Base-by-base conservation (phyloP, 495 filamentous ascomycete genomes). In the Aspergillus heteromorphus region DNA sequence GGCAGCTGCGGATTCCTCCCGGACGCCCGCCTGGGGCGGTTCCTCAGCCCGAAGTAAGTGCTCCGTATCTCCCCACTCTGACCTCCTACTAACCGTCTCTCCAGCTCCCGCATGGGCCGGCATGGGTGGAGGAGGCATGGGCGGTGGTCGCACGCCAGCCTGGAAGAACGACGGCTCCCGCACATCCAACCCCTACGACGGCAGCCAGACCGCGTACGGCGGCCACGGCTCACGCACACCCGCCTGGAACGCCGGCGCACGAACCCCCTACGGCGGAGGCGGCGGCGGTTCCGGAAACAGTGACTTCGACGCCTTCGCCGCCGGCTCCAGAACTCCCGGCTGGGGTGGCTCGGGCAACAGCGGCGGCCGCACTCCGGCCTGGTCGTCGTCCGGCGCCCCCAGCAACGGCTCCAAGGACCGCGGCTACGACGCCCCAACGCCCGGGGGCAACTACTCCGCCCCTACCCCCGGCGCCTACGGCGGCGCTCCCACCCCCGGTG, bases 171-270 rank as follows among this genome's bases (percentile, higher is more conserved):
- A 86, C 57, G 83, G 83, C 45, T 87, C 80, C 6, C 83, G 82
- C 53, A 91, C 87, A n/a, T 81, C 83, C 19, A 89, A 89, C 51
- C 83, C 86, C 2, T 89, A 90, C 64, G 89, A 92, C 63, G 91
- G 90, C 47, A 87, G 74, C 61, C 83, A 88, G 30, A 93, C 87
- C 9, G 80, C 73, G 54, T 92, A 80, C 77, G 83, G 57, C 63
- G 54, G 53, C 31, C 36, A 52, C 41, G 67, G 72, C 20, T 75
- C 73, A 50, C 73, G 79, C 41, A 81, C 78, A 4, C 77, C 79
- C 29, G 75, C 77, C 21, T 81, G 79, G 79, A 76, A 79, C 53
- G 71, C 86, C 45, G 82, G 86, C 42, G 81, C 83, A 41, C 82
- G 87, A 23, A 91, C 89, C 17, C 87, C 89, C 40, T 89, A 89